Conservation (phyloP, 805 yeast species). For the Wickerhamiella sorbophila region DNA sequence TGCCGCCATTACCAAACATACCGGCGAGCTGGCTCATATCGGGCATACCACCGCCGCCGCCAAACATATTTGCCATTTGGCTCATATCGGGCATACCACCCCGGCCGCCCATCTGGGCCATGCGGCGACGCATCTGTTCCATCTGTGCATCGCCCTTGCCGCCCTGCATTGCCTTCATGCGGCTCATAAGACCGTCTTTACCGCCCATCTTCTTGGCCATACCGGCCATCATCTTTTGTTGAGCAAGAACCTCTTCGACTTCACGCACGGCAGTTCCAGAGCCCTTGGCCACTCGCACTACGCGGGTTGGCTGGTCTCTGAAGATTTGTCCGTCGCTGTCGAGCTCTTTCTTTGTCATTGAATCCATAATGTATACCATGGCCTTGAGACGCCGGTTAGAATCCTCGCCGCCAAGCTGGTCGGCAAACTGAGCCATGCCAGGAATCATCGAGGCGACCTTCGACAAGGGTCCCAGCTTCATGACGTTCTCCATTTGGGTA, state of each 20-base stretch:
- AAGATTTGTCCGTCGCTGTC: conserved; percentile 80
- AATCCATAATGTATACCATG: conserved; percentile 86
- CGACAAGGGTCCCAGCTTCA: conserved; percentile 93
- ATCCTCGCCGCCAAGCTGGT: conserved; percentile 83
- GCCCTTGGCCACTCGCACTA: conserved; percentile 84
- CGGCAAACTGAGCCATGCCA: conserved; percentile 71
- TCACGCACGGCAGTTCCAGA: conserved; percentile 87
- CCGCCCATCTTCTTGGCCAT: conserved; percentile 67
- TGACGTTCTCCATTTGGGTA: conserved; percentile 84
- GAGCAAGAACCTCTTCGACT: conserved; percentile 81
- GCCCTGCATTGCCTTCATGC: conserved; percentile 25
- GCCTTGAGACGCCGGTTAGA: conserved; percentile 68
- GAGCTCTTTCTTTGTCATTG: conserved; percentile 86
- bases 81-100: conserved; percentile 18
- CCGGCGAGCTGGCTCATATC: conserved; percentile 36
- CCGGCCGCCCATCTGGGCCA: conserved; percentile 28
- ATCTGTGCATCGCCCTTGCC: conserved; percentile 26
- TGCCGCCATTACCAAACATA: conserved; percentile 51
- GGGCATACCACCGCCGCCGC: conserved; percentile 48
- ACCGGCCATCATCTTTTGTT: conserved; percentile 84
- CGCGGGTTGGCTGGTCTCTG: conserved; percentile 66
- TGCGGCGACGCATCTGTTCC: conserved; percentile 35
- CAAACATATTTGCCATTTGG: conserved; percentile 19
- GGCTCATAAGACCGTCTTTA: conserved; percentile 39
- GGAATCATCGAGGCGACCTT: conserved; percentile 95